These are phyloP conservation scores for Mortierella sp. DNA, from an alignment of 371 early-diverging fungal species.

Conservation along the genomic window DNA sequence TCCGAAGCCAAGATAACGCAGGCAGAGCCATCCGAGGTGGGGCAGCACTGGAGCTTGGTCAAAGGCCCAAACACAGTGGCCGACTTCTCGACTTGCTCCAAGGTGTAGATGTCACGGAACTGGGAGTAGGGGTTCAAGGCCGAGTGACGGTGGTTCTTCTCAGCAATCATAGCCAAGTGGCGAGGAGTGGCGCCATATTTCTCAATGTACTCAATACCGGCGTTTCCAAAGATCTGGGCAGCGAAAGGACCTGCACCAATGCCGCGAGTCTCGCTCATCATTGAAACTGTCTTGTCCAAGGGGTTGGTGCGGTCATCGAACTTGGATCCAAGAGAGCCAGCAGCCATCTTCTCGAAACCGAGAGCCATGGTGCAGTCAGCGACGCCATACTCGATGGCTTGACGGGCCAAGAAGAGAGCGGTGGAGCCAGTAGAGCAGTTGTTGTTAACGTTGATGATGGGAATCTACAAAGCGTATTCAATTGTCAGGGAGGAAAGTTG, in stretches of 20 bases:
- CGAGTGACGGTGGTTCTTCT: slow-evolving; percentile 84
- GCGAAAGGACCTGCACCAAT: slow-evolving; percentile 74
- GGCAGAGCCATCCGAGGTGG: slow-evolving; percentile 84
- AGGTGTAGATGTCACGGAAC: slow-evolving; percentile 76
- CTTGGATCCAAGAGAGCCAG: slow-evolving; percentile 69
- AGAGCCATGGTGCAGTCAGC: slow-evolving; percentile 84
- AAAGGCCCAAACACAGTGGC: slow-evolving; percentile 77
- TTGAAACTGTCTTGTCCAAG: slow-evolving; percentile 66
- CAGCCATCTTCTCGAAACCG: slow-evolving; percentile 85
- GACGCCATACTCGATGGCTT: slow-evolving; percentile 73
- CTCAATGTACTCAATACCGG: slow-evolving; percentile 80
- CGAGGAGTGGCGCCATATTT: slow-evolving; percentile 70
- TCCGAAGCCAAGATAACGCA: slow-evolving; percentile 79
- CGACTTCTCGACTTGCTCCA: slow-evolving; percentile 77
- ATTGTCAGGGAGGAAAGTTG: neutral
- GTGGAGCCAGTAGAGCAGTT: slow-evolving; percentile 86
- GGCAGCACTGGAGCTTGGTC: slow-evolving; percentile 84
- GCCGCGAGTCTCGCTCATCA: slow-evolving; percentile 72
- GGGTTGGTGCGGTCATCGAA: slow-evolving; percentile 79
- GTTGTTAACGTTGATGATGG: slow-evolving; percentile 83
- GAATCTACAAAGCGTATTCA: slow-evolving; percentile 45
- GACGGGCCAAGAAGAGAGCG: slow-evolving; percentile 80
- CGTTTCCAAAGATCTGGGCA: slow-evolving; percentile 85
- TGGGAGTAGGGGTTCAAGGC: slow-evolving; percentile 85
- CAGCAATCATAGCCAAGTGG: slow-evolving; percentile 79